phyloP scores from a whole-genome alignment of 2,329 filamentous ascomycete genomes.

The Fonsecaea pedrosoi region DNA sequence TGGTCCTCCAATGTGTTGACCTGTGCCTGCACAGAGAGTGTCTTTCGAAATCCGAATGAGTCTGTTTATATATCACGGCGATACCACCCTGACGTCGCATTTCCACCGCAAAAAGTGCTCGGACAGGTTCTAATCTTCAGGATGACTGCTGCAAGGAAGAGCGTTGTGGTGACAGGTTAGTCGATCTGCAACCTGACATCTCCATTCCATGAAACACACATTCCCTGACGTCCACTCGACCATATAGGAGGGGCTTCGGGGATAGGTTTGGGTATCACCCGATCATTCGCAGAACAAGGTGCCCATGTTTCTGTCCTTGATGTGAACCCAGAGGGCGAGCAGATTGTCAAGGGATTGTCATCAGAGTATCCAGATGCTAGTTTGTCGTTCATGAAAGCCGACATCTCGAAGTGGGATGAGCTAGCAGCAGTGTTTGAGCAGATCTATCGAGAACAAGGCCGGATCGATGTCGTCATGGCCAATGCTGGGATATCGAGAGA shows the following conservation, averaged over 20 bases:
- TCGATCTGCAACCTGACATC: background rate
- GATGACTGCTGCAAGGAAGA: conserved; percentile 33
- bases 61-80: background rate
- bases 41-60: background rate
- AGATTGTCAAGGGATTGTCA: conserved; percentile 39
- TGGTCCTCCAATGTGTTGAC: background rate
- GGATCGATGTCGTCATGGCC: conserved; percentile 57
- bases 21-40: background rate
- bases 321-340: conserved; percentile 42
- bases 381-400: conserved; percentile 43
- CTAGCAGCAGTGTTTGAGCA: conserved; percentile 47
- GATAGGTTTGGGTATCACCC: conserved; percentile 48
- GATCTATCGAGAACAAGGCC: conserved; percentile 44
- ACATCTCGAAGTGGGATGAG: conserved; percentile 48
- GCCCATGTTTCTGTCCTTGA: conserved; percentile 47
- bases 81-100: background rate
- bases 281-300: conserved; percentile 43
- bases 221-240: conserved; percentile 9
- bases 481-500: conserved; percentile 59
- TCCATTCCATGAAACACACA: background rate
- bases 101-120: too few species aligned
- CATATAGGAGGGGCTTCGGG: conserved; percentile 47
- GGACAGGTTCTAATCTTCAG: background rate
- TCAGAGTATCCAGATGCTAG: conserved; percentile 41
- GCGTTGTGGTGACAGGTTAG: conserved; percentile 45